Evolutionary conservation across 805 yeast genomes (phyloP).

Genomic region (Starmera quercuum): DNA sequence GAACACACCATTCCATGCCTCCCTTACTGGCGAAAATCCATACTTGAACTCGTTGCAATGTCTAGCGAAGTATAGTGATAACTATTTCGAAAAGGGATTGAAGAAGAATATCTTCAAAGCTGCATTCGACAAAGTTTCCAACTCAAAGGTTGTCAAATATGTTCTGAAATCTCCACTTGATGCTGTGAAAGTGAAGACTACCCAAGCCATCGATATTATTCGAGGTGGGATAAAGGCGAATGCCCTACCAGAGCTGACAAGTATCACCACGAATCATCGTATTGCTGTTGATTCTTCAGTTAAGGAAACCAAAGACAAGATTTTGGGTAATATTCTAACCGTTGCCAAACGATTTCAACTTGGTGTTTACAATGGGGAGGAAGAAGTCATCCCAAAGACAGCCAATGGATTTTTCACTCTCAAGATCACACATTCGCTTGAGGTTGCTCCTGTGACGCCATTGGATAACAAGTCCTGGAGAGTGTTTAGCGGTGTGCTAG

Average conservation of each 20-base stretch:
- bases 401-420: slow-evolving; percentile 36
- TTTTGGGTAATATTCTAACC: slow-evolving; percentile 8
- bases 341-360: slow-evolving; percentile 15
- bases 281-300: slow-evolving; percentile 49
- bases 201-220: slow-evolving; percentile 26
- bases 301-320: slow-evolving; percentile 23
- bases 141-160: slow-evolving; percentile 26
- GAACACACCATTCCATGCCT: slow-evolving; percentile 39
- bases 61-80: slow-evolving; percentile 39
- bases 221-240: slow-evolving; percentile 70
- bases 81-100: slow-evolving; percentile 17
- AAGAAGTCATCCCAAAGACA: slow-evolving; percentile 6
- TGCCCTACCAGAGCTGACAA: slow-evolving; percentile 57
- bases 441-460: slow-evolving; percentile 52
- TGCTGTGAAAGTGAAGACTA: slow-evolving; percentile 40
- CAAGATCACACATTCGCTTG: slow-evolving; percentile 22
- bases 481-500: slow-evolving; percentile 51
- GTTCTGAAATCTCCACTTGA: slow-evolving; percentile 25
- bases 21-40: slow-evolving; percentile 46
- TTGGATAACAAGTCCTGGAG: slow-evolving; percentile 40
- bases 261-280: slow-evolving; percentile 54
- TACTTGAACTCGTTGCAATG: slow-evolving; percentile 49
- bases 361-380: slow-evolving; percentile 10
- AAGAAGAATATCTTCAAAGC: slow-evolving; percentile 27
- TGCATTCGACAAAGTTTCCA: slow-evolving; percentile 26